phyloP scores from a whole-genome alignment of 768 basidiomycete species.

The Daedaleopsis nitida region DNA sequence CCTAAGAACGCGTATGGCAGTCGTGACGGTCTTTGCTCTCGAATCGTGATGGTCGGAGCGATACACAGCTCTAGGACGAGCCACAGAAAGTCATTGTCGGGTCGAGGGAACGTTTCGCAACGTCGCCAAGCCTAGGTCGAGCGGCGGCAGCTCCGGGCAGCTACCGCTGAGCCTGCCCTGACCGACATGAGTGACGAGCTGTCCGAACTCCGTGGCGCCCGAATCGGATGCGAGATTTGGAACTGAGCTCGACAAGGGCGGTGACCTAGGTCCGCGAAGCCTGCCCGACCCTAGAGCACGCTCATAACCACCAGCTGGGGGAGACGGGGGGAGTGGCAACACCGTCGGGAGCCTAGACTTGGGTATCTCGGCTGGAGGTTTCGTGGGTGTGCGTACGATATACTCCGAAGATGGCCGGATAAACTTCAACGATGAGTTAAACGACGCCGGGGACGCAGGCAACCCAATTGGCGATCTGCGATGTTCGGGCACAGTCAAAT shows the following conservation, averaged over 20 bases:
- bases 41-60: not conserved
- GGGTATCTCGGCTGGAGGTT: not conserved
- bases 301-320: not conserved
- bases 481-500: constrained; percentile 6
- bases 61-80: not conserved
- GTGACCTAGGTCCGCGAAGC: constrained; percentile 16
- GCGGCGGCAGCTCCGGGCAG: constrained; percentile 19
- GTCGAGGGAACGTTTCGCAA: constrained; percentile 1
- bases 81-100: not conserved
- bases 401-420: not conserved
- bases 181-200: not conserved
- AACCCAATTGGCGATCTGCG: not conserved
- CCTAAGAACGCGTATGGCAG: not conserved
- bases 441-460: not conserved
- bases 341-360: not conserved
- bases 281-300: constrained; percentile 14
- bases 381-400: not conserved
- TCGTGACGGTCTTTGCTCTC: not conserved
- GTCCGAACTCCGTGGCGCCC: not conserved
- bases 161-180: constrained; percentile 14
- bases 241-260: constrained; percentile 8
- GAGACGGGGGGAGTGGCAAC: not conserved
- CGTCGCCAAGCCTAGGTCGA: constrained; percentile 5
- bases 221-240: constrained; percentile 1
- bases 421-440: too few relatives aligned